These are phyloP conservation scores for Phaffia australis DNA, from an alignment of 768 basidiomycete species.

Conservation along the genomic window DNA sequence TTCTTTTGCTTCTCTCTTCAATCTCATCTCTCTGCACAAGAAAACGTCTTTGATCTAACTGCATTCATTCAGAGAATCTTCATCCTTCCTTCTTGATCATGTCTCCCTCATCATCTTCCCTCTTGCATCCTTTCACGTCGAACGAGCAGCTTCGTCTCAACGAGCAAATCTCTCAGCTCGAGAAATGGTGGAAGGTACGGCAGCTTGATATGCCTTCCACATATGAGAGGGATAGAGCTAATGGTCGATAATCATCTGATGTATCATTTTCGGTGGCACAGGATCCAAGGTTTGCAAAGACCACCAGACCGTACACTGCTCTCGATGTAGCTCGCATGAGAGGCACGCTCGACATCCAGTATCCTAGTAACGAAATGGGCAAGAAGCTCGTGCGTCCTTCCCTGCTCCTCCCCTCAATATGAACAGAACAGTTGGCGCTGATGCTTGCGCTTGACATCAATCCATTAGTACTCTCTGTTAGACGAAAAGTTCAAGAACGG, in stretches of 20 bases:
- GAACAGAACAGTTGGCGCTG: background rate
- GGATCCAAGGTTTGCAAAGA: conserved; percentile 74
- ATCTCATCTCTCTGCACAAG: too few species aligned
- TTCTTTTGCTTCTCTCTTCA: too few species aligned
- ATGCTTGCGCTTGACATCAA: background rate
- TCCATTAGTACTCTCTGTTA: conserved; percentile 48
- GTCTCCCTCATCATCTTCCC: background rate
- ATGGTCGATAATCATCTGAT: background rate
- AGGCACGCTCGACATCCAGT: conserved; percentile 71
- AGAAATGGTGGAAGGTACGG: conserved; percentile 84
- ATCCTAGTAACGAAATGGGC: conserved; percentile 71
- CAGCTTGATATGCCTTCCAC: background rate
- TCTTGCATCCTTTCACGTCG: background rate
- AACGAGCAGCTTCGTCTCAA: conserved; percentile 52
- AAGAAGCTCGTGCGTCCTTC: conserved; percentile 55
- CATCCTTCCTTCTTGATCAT: too few species aligned
- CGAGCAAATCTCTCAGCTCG: conserved; percentile 70
- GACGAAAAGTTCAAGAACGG: conserved; percentile 62
- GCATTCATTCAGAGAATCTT: too few species aligned
- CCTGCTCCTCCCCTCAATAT: background rate
- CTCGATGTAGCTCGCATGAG: conserved; percentile 88
- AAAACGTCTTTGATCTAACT: too few species aligned
- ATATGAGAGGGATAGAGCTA: background rate
- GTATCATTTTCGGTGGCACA: conserved; percentile 35
- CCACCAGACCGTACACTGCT: conserved; percentile 85